Conservation (phyloP, 2,329 filamentous ascomycete species). For the Drechslera avenae region DNA sequence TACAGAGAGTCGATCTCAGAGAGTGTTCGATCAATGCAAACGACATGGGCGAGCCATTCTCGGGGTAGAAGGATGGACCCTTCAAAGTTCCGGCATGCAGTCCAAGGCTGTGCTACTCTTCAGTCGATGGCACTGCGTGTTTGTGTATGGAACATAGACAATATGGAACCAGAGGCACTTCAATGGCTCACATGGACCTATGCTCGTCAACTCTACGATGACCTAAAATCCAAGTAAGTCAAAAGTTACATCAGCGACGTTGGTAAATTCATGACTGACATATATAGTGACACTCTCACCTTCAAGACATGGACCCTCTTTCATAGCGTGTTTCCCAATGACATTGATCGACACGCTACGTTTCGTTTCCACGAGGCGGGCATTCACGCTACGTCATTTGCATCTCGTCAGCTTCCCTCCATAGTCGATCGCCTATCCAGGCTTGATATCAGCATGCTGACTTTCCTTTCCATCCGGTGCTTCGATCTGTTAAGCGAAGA, state of each 20-base stretch:
- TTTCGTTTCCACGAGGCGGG: constrained; percentile 14
- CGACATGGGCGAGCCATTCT: constrained; percentile 21
- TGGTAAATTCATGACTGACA: not conserved
- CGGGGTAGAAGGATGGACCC: constrained; percentile 21
- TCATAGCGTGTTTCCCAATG: constrained; percentile 22
- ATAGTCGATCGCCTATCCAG: constrained; percentile 19
- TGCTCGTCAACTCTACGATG: constrained; percentile 21
- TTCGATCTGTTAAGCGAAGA: constrained; percentile 15
- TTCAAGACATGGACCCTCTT: constrained; percentile 26
- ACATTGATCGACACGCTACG: constrained; percentile 17
- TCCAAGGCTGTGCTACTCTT: constrained; percentile 20
- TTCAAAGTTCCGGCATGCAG: constrained; percentile 11
- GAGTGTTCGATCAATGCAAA: constrained; percentile 24
- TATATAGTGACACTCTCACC: constrained; percentile 21
- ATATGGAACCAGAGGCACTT: constrained; percentile 21
- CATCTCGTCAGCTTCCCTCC: constrained; percentile 16
- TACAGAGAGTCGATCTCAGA: constrained; percentile 20
- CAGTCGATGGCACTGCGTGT: constrained; percentile 24
- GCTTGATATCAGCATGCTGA: constrained; percentile 20
- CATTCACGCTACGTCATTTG: not conserved
- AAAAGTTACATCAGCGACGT: not conserved
- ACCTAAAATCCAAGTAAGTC: constrained; percentile 21
- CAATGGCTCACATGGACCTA: constrained; percentile 28
- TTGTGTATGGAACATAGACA: constrained; percentile 24
- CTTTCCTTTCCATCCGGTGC: constrained; percentile 25